phyloP scores from a whole-genome alignment of 148 eudicot species.

The Camellia japonica region DNA sequence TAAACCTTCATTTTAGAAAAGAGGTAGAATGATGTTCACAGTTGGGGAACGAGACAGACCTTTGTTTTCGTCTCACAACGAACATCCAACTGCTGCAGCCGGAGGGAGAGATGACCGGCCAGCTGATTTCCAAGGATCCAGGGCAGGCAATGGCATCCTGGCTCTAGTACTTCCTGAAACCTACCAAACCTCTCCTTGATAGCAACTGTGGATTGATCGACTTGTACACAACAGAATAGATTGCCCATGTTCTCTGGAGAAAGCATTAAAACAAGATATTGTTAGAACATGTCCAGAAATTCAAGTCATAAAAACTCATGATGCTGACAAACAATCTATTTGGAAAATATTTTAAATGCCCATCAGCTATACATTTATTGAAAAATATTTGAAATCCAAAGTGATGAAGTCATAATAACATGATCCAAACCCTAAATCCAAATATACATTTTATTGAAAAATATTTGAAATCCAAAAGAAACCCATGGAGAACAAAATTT shows the following conservation, averaged over 20 bases:
- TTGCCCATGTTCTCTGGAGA: constrained; percentile 34
- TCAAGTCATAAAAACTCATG: background rate
- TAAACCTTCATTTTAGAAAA: background rate
- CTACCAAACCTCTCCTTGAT: constrained; percentile 42
- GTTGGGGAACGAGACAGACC: constrained; percentile 17
- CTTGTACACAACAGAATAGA: constrained; percentile 35
- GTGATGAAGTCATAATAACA: background rate
- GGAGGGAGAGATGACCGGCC: constrained; percentile 38
- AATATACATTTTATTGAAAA: no score
- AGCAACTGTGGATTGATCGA: constrained; percentile 42
- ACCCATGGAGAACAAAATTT: background rate
- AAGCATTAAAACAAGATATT: constrained; percentile 8
- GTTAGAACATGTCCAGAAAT: background rate
- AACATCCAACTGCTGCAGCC: constrained; percentile 41
- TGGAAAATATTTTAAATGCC: no score
- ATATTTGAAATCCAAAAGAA: no score
- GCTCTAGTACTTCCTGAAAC: constrained; percentile 39
- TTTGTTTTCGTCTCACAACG: constrained; percentile 31
- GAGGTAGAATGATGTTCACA: background rate
- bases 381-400: no score
- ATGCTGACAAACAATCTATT: background rate
- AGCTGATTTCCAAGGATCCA: constrained; percentile 39
- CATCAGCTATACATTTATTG: no score
- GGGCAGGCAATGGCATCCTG: constrained; percentile 46
- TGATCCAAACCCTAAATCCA: background rate